phyloP scores from a whole-genome alignment of 176 grass and related monocot genomes.

The Melocanna baccifera region DNA sequence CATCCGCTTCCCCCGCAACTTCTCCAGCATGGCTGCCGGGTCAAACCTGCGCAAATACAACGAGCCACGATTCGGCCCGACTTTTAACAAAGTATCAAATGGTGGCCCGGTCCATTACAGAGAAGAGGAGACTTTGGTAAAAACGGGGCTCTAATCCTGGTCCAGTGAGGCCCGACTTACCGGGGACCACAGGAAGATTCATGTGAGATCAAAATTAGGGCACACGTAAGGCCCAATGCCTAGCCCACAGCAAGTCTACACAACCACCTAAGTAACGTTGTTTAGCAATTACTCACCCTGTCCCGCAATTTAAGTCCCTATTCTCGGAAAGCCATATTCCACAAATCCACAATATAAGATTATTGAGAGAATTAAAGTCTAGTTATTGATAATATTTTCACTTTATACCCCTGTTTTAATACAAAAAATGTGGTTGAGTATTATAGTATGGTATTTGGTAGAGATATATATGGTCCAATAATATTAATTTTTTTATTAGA shows the following conservation, averaged over 20 bases:
- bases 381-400: too few species aligned
- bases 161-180: not conserved
- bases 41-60: constrained; percentile 44
- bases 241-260: not conserved
- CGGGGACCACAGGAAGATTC: not conserved
- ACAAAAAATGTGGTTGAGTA: too few species aligned
- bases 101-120: not conserved
- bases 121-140: not conserved
- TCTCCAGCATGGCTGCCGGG: constrained; percentile 43
- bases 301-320: too few species aligned
- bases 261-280: not conserved
- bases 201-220: not conserved
- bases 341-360: too few species aligned
- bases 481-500: too few species aligned
- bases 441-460: too few species aligned
- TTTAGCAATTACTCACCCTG: too few species aligned
- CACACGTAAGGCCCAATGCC: not conserved
- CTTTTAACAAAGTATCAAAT: not conserved
- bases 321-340: too few species aligned
- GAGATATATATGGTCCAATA: too few species aligned
- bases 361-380: too few species aligned
- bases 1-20: constrained; percentile 70
- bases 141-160: not conserved
- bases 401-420: too few species aligned
- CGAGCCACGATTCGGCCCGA: not conserved